These are phyloP conservation scores for Angomonas desouzai DNA, from an alignment of 208 protist species.

Conservation along the genomic window DNA sequence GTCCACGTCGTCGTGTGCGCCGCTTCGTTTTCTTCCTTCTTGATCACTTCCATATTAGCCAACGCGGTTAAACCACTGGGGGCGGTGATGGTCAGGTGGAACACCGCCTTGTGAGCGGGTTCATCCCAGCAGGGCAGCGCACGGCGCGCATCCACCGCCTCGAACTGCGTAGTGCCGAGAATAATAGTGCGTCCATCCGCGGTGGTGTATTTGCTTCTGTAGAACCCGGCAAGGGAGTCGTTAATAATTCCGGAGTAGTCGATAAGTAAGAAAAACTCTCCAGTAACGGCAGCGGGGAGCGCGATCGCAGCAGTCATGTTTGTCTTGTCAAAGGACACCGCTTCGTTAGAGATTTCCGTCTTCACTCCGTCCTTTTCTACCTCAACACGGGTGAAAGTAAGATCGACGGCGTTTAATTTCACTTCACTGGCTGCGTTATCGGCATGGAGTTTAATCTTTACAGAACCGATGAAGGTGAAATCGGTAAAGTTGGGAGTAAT, in stretches of 20 bases:
- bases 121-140: conserved; percentile 96
- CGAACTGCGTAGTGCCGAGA: conserved; percentile 91
- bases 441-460: conserved; percentile 42
- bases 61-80: conserved; percentile 60
- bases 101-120: conserved; percentile 92
- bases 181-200: conserved; percentile 51
- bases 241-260: conserved; percentile 88
- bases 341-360: conserved; percentile 3
- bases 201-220: conserved; percentile 86
- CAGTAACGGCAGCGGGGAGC: conserved; percentile 18
- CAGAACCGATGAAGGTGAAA: conserved; percentile 58
- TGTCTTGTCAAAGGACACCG: conserved; percentile 27
- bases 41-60: conserved; percentile 67
- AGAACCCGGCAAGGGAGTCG: conserved; percentile 92
- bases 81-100: conserved; percentile 87
- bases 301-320: conserved; percentile 31
- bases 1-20: conserved; percentile 25
- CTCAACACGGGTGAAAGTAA: conserved; percentile 38
- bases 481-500: conserved; percentile 55
- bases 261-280: conserved; percentile 52
- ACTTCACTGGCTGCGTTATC: conserved; percentile 27
- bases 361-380: conserved; percentile 16
- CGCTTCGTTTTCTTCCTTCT: conserved; percentile 7
- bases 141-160: conserved; percentile 88
- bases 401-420: conserved; percentile 61